Evolutionary conservation across 2,329 filamentous ascomycete species (phyloP), one percentile per base, ranked within the genome.

Genomic region (Chlorencoelia australis): DNA sequence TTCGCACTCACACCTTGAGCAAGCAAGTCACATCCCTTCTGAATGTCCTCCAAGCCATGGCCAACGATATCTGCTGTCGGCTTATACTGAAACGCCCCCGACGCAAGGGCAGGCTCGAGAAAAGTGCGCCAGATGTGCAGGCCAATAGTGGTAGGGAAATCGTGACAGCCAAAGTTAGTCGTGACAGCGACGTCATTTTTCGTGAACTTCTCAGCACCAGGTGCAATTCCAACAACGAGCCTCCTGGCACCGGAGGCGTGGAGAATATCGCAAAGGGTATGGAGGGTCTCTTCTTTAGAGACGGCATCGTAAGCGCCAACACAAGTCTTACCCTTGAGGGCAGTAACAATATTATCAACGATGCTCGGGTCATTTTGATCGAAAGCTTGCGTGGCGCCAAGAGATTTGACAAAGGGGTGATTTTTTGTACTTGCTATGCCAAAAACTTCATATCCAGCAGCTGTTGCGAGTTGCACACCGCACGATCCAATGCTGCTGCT

Each of bases 381-480:
- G 40, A 66, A 66, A 1, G 48, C 57, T 2, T 45, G 39, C 5
- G 55, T 58, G 0, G 65, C 64, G 4, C 65, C 65, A 32, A 51
- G 57, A 2, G 29, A 36, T 30, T 55, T 49, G 14, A 61, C 58
- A 2, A 64, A 51, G 5, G 54, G 52, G 33, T 56, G 59, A 43
- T 59, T 60, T 35, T 31, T 37, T 6, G 55, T 52, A 3, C 59
- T 61, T 35, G 55, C 57, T 4, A 58, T 60, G 2, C 52, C 43
- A 19, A 64, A 42, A 6, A 67, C 61, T 19, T 59, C 58, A 30
- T 63, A 55, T 5, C 64, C 63, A n/a, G 61, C 50, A 1, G 53
- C 58, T 2, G 13, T 31, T 2, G 30, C 38, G 9, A 47, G 10
- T 33, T 51, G 48, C 20, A 48, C 46, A 7, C 41, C 41, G 2